Evolutionary conservation across 306 rosid species (phyloP).

Genomic region (Dryas drummondii): DNA sequence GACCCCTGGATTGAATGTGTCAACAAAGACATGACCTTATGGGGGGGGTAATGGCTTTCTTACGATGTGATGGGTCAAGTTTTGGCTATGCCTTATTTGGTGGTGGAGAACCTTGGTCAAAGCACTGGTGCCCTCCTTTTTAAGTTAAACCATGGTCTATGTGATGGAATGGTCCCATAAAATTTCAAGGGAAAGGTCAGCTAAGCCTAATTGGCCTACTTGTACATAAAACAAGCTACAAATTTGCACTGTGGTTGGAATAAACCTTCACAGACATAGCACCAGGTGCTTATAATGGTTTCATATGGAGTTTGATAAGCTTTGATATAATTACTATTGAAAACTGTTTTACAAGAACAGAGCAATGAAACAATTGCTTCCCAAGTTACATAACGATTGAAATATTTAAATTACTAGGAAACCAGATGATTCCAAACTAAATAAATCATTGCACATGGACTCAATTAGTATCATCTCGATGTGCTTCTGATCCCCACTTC

Average conservation of each 20-base stretch:
- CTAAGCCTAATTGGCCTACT: background rate
- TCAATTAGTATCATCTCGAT: conserved; percentile 51
- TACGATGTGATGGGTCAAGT: conserved; percentile 4
- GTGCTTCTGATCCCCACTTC: conserved; percentile 42
- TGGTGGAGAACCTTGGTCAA: background rate
- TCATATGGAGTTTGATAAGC: conserved; percentile 18
- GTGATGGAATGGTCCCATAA: background rate
- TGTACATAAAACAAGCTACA: background rate
- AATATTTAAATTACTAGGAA: conserved; percentile 43
- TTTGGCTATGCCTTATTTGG: background rate
- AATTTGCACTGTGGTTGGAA: background rate
- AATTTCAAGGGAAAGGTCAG: background rate
- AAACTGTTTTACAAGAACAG: conserved; percentile 31
- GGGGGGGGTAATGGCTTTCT: background rate
- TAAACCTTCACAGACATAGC: background rate
- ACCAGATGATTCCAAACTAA: conserved; percentile 52
- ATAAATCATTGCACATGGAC: conserved; percentile 65
- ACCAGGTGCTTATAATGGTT: background rate
- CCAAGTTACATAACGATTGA: conserved; percentile 17
- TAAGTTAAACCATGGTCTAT: background rate
- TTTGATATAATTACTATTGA: conserved; percentile 25
- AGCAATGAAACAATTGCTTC: conserved; percentile 36
- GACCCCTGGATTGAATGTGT: background rate
- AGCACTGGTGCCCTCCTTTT: background rate
- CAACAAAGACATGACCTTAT: background rate